phyloP scores from a whole-genome alignment of 1,139 yeast species.

The Taiozyma sp. region DNA sequence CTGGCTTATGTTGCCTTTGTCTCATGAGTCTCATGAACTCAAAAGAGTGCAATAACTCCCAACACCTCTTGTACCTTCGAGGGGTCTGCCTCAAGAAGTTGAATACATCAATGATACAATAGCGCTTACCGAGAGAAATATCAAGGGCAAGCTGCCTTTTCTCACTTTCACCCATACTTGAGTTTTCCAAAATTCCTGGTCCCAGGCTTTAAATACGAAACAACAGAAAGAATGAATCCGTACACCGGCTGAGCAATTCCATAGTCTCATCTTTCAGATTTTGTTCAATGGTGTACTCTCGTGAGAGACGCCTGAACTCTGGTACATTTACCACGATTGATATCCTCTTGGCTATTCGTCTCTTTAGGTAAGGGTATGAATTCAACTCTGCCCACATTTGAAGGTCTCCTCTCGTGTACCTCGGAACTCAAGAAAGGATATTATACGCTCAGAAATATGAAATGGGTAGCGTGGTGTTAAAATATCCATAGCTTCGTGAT shows the following conservation, averaged over 20 bases:
- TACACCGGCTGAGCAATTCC: neutral
- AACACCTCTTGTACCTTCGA: too few species aligned
- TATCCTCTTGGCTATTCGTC: neutral
- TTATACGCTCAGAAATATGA: neutral
- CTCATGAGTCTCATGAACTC: too few species aligned
- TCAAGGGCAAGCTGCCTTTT: too few species aligned
- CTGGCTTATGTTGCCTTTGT: too few species aligned
- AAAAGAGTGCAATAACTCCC: too few species aligned
- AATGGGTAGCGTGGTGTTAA: neutral
- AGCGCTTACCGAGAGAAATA: too few species aligned
- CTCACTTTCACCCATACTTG: too few species aligned
- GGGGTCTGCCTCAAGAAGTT: too few species aligned
- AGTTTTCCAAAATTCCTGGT: too few species aligned
- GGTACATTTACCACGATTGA: neutral
- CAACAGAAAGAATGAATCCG: neutral
- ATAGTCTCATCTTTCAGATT: neutral
- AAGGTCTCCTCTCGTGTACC: neutral
- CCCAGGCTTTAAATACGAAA: rapidly evolving
- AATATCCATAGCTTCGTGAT: too few species aligned
- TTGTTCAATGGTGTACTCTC: too few species aligned
- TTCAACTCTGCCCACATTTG: neutral
- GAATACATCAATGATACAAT: too few species aligned
- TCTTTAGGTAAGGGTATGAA: neutral
- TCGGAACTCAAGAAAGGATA: neutral
- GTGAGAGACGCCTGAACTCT: neutral